A percentile compares a stretch with the other conserved stretches of the same genome.
phyloP scores from a whole-genome alignment of 2,329 filamentous ascomycete genomes.

The Exophiala viscosa region DNA sequence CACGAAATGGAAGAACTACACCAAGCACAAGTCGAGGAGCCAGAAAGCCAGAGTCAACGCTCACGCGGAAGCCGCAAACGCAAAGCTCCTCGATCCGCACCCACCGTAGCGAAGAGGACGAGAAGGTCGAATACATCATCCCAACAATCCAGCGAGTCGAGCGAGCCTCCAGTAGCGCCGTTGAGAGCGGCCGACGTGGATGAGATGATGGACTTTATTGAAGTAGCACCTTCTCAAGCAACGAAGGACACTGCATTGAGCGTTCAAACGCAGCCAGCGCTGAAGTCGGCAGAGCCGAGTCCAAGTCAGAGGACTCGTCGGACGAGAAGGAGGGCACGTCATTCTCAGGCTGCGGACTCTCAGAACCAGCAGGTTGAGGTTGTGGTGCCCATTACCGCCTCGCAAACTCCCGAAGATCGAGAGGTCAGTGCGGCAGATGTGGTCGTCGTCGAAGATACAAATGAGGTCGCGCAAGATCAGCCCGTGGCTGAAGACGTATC shows the following conservation, averaged over 20 bases:
- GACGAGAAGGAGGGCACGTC: not conserved
- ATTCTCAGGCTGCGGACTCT: not conserved
- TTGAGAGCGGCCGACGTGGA: not conserved
- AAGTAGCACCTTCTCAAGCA: slow-evolving; percentile 3
- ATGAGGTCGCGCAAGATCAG: not conserved
- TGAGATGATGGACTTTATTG: slow-evolving; percentile 17
- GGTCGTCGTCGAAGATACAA: not conserved
- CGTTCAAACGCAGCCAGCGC: not conserved
- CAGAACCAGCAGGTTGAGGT: not conserved
- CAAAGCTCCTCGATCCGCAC: slow-evolving; percentile 7
- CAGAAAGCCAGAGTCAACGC: not conserved
- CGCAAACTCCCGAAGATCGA: not conserved
- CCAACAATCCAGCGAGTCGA: slow-evolving; percentile 4
- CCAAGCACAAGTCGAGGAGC: not conserved
- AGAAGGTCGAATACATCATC: slow-evolving; percentile 10
- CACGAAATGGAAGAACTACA: not conserved
- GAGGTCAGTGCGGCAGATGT: not conserved
- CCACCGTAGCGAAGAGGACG: slow-evolving; percentile 9
- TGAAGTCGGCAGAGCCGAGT: not conserved
- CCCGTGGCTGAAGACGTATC: not conserved
- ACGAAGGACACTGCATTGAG: not conserved
- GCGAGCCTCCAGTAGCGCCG: not conserved
- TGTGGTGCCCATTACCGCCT: not conserved
- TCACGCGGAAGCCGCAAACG: slow-evolving; percentile 15
- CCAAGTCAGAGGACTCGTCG: slow-evolving; percentile 9